Evolutionary conservation across 768 basidiomycete species (phyloP).

Genomic region (Saitozyma podzolica): DNA sequence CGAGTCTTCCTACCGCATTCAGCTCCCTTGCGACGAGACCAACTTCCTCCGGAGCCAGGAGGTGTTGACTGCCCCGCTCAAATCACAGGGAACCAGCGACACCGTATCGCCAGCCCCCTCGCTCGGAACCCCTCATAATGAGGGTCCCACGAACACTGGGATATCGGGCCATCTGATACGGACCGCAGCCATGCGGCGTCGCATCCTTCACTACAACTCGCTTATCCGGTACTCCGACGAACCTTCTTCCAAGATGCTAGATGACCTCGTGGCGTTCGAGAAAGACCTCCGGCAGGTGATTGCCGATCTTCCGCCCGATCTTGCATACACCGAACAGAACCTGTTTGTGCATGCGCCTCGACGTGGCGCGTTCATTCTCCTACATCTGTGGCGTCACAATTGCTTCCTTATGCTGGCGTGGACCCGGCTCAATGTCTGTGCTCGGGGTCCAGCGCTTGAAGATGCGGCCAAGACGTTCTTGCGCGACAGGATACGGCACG

Average conservation of each 20-base stretch:
- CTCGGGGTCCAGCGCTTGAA: background rate
- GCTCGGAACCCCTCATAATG: background rate
- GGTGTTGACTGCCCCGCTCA: conserved; percentile 1
- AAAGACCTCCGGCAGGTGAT: conserved; percentile 5
- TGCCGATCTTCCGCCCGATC: conserved; percentile 7
- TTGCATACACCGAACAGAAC: conserved; percentile 12
- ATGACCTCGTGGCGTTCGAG: conserved; percentile 5
- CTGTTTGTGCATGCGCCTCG: conserved; percentile 10
- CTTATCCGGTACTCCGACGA: conserved; percentile 3
- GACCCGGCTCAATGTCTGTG: background rate
- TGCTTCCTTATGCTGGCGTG: conserved; percentile 16
- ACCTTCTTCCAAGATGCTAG: background rate
- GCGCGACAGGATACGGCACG: conserved; percentile 7
- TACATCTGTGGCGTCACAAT: conserved; percentile 14
- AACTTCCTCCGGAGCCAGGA: background rate
- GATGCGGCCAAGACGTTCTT: background rate
- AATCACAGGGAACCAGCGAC: background rate
- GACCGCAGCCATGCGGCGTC: conserved; percentile 6
- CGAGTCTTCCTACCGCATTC: conserved; percentile 18
- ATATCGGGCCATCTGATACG: conserved; percentile 8
- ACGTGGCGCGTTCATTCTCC: conserved; percentile 5
- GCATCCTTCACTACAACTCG: conserved; percentile 11
- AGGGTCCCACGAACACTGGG: background rate
- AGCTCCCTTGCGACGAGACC: conserved; percentile 22
- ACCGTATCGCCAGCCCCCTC: background rate